Percentiles rank a stretch among this genome's conserved stretches.
phyloP scores from a whole-genome alignment of 371 early-diverging fungal species.

The Smittium mucronatum region DNA sequence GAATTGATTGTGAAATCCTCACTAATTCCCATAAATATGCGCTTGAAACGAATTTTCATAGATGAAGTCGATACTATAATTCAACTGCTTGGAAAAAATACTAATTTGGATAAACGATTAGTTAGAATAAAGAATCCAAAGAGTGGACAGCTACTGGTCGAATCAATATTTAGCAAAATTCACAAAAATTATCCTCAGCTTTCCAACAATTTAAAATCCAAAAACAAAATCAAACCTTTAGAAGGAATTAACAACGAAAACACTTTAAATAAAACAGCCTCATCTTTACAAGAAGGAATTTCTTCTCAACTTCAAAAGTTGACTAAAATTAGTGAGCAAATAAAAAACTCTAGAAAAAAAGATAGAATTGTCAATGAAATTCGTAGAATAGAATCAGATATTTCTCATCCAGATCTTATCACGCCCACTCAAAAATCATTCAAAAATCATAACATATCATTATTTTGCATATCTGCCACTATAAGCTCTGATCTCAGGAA shows the following conservation, averaged over 20 bases:
- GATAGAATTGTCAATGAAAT: neutral
- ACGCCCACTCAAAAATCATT: constrained; percentile 11
- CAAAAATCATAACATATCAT: neutral
- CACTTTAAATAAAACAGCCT: neutral
- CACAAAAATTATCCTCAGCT: neutral
- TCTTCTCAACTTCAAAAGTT: neutral
- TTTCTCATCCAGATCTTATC: neutral
- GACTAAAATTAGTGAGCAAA: neutral
- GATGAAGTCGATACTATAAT: constrained; percentile 28
- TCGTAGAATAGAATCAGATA: neutral
- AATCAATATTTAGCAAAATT: constrained; percentile 12
- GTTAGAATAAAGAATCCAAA: constrained; percentile 20
- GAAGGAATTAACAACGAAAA: neutral
- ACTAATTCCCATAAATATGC: neutral
- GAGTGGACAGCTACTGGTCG: constrained; percentile 23
- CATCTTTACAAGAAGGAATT: neutral
- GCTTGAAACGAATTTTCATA: constrained; percentile 16
- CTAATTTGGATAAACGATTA: constrained; percentile 13
- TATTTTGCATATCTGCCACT: constrained; percentile 23
- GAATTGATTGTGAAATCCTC: constrained; percentile 11
- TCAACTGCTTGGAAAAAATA: constrained; percentile 17
- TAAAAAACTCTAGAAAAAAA: neutral
- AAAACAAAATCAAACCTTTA: neutral
- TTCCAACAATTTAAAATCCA: too few species aligned
- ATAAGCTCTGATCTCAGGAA: constrained; percentile 14